Evolutionary conservation across 768 basidiomycete species (phyloP), one percentile per base, ranked within the genome.

Genomic region (Macrolepiota albuminosa): DNA sequence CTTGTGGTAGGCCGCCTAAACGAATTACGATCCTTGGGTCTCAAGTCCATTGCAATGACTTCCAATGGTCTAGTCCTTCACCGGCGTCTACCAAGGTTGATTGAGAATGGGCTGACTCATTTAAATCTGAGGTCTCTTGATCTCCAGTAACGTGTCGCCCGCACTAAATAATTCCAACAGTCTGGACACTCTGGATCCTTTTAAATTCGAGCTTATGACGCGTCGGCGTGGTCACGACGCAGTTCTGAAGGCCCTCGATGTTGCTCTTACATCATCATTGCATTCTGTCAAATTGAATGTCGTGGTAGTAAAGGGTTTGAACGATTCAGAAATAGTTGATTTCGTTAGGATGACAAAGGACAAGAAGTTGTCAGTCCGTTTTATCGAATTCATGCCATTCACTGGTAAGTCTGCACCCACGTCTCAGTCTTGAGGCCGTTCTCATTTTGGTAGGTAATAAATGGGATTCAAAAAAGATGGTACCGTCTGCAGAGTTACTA

Each of bases 381-480:
- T 95, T 71, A 95, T 95, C 59, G 93, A 95, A 71, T 95, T 91
- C 69, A 95, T 96, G 94, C 92, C 93, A 11, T 96, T 96, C 70
- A 88, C 86, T 64, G 93, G 89, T 89, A 63, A 63, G 72, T 13
- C n/a, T 6, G 3, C 24, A 13, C 67, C 24, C 53, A 34, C 21
- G 3, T 46, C 42, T 29, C 29, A 29, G 29, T 29, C 29, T 29
- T 29, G 2, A 29, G 3, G 4, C 29, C 29, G 29, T 29, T 29
- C 29, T 29, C 29, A 29, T 29, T 4, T 29, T 29, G 29, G 4
- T 29, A 29, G 29, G 29, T 34, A 95, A 95, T 64, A 84, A 88
- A 68, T 95, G 93, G 93, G 81, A 89, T 68, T 84, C 84, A 66
- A 73, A 72, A 48, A 94, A 93, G 70, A 91, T 95, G 85, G 78